Conservation (phyloP, 257 asterid genomes). For the Buddleja alternifolia region DNA sequence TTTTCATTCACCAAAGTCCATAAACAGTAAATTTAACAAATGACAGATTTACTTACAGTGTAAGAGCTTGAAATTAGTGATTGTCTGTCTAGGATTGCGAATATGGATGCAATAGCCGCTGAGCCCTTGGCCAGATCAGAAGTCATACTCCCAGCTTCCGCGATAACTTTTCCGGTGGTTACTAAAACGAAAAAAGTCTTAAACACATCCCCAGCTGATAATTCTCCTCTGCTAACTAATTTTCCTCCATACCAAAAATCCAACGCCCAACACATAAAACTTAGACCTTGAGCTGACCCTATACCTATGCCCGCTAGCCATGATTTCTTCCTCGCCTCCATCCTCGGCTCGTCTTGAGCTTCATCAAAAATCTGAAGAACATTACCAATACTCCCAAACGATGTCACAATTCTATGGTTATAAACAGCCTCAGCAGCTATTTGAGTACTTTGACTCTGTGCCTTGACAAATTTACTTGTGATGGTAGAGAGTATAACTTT, state of each 20-base stretch:
- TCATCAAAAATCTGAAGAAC: conserved; percentile 68
- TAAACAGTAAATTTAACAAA: neutral
- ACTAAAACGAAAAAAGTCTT: conserved; percentile 75
- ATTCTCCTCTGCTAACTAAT: conserved; percentile 60
- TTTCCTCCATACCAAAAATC: conserved; percentile 92
- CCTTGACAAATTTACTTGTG: conserved; percentile 65
- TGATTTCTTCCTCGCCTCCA: conserved; percentile 72
- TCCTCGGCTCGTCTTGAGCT: conserved; percentile 84
- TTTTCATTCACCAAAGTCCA: too few relatives aligned
- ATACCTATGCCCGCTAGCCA: conserved; percentile 84
- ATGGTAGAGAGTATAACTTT: conserved; percentile 67
- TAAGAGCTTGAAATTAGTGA: conserved; percentile 54
- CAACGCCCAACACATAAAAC: conserved; percentile 84
- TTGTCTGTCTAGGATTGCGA: conserved; percentile 67
- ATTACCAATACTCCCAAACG: conserved; percentile 64
- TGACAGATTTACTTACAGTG: conserved; percentile 39
- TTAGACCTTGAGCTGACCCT: conserved; percentile 93
- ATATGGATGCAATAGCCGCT: conserved; percentile 74
- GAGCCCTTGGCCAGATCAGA: conserved; percentile 86
- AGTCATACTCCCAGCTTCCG: conserved; percentile 97
- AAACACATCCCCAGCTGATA: conserved; percentile 81
- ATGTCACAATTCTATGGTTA: conserved; percentile 71
- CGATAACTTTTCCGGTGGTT: conserved; percentile 82
- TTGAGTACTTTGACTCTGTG: conserved; percentile 77
- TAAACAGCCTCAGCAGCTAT: conserved; percentile 78